These are phyloP conservation scores for Zizania palustris DNA, from an alignment of 202 grass and related monocot species.

Conservation along the genomic window DNA sequence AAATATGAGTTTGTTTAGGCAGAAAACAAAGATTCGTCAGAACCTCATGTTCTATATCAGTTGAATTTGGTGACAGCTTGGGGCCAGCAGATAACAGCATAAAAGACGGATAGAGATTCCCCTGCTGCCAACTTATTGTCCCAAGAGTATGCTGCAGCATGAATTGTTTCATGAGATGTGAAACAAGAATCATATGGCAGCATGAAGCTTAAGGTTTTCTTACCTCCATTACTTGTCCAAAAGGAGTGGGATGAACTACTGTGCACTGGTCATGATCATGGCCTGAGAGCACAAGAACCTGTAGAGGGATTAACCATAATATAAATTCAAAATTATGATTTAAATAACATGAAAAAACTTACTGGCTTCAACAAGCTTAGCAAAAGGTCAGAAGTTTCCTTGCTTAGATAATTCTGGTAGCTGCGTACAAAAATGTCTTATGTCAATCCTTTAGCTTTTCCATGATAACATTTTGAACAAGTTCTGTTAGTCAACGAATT, in stretches of 20 bases:
- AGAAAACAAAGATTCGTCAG: conserved; percentile 80
- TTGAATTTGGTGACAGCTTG: conserved; percentile 59
- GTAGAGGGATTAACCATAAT: conserved; percentile 37
- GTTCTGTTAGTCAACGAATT: no score
- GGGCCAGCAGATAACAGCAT: conserved; percentile 79
- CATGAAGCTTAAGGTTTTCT: conserved; percentile 31
- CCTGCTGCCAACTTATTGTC: conserved; percentile 93
- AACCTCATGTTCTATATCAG: conserved; percentile 52
- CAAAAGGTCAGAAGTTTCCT: conserved; percentile 85
- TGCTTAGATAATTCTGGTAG: conserved; percentile 92
- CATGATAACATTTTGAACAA: conserved; percentile 3
- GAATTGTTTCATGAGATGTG: conserved; percentile 40
- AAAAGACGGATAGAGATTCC: conserved; percentile 96
- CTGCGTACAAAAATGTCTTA: conserved; percentile 44
- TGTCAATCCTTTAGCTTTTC: conserved; percentile 6
- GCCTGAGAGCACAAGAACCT: conserved; percentile 88
- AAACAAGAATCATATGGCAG: conserved; percentile 1
- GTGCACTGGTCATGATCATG: conserved; percentile 99
- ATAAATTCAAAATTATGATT: conserved; percentile 11
- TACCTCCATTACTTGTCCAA: conserved; percentile 74
- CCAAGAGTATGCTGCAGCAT: conserved; percentile 80
- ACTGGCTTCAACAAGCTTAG: conserved; percentile 76
- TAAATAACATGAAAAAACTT: conserved; percentile 40
- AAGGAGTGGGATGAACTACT: conserved; percentile 65
- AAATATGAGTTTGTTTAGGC: conserved; percentile 94